Evolutionary conservation across 441 rosid genomes (phyloP).

Genomic region (Aleurites moluccanus): DNA sequence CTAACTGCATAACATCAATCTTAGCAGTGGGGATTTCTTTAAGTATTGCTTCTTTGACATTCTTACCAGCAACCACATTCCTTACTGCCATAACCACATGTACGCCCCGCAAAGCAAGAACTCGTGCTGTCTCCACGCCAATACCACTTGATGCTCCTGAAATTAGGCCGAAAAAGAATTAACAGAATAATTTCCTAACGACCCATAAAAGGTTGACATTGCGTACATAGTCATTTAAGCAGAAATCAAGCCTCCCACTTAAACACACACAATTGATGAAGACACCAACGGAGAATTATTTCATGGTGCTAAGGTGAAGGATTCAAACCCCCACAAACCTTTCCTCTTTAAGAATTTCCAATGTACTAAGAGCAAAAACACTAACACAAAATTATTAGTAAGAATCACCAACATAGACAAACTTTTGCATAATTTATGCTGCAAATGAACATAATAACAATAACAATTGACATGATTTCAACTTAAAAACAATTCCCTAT

Average conservation of each 20-base stretch:
- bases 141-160: slow-evolving; percentile 50
- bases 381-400: not conserved
- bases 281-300: not conserved
- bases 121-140: slow-evolving; percentile 42
- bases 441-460: not conserved
- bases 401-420: not conserved
- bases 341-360: not conserved
- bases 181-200: not conserved
- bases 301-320: not conserved
- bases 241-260: not conserved
- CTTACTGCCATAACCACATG: slow-evolving; percentile 46
- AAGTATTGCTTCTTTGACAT: slow-evolving; percentile 35
- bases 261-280: not conserved
- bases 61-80: slow-evolving; percentile 40
- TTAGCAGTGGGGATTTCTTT: slow-evolving; percentile 40
- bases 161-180: not conserved
- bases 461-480: too few species aligned
- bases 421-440: not conserved
- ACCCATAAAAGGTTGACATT: not conserved
- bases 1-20: slow-evolving; percentile 41
- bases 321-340: too few species aligned
- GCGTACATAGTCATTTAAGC: not conserved
- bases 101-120: slow-evolving; percentile 43
- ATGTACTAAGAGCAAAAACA: too few species aligned
- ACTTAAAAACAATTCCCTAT: too few species aligned